These are phyloP conservation scores for Tetradesmus obliquus DNA, from an alignment of 139 green algal species.

Conservation along the genomic window DNA sequence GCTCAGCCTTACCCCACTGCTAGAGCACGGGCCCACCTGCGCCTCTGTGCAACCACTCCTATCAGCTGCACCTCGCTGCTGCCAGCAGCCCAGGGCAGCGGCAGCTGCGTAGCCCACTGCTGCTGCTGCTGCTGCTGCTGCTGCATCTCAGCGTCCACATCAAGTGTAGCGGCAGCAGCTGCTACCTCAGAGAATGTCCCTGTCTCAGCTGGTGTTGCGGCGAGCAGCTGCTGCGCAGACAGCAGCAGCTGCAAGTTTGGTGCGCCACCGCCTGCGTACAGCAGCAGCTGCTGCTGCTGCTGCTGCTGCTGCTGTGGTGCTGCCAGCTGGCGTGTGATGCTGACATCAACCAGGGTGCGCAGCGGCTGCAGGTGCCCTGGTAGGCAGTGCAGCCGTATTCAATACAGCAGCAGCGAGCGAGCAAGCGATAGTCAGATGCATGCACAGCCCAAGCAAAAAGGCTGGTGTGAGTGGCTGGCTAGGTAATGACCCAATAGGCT, in stretches of 20 bases:
- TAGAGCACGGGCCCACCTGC: constrained; percentile 12
- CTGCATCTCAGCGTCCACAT: background rate
- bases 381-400: background rate
- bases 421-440: background rate
- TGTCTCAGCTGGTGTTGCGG: constrained; percentile 19
- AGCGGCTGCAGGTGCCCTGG: constrained; percentile 41
- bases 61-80: constrained; percentile 41
- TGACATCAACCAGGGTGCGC: constrained; percentile 44
- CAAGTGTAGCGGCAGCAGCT: too few species aligned
- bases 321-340: constrained; percentile 24
- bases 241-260: constrained; percentile 22
- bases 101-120: constrained; percentile 1
- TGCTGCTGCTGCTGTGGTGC: constrained; percentile 10
- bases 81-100: constrained; percentile 43
- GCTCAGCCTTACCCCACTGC: background rate
- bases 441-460: background rate
- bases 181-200: background rate
- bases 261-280: constrained; percentile 32
- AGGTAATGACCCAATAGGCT: too few species aligned
- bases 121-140: constrained; percentile 18
- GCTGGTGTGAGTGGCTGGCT: background rate
- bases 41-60: constrained; percentile 43
- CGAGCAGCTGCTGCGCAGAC: background rate
- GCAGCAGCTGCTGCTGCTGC: constrained; percentile 7
- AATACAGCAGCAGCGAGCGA: background rate